Conservation (phyloP, 192 early-diverging fungal genomes). For the Umbelopsis sp. region DNA sequence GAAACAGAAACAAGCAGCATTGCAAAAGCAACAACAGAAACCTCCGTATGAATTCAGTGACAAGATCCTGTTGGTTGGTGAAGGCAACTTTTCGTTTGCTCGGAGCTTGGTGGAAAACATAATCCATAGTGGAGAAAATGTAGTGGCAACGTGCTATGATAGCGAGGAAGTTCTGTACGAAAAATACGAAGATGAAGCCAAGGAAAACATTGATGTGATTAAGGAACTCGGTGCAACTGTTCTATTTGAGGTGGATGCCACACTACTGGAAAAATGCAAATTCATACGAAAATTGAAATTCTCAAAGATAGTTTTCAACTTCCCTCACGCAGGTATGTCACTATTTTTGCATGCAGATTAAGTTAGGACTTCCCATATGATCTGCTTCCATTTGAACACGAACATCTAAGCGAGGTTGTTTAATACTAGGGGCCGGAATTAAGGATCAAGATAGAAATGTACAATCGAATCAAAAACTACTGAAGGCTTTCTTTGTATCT, state of each 20-base stretch:
- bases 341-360: not conserved
- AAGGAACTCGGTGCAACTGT: conserved; percentile 65
- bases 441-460: conserved; percentile 93
- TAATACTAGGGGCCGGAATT: conserved; percentile 73
- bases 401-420: not conserved
- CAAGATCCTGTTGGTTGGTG: conserved; percentile 76
- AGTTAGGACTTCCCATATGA: too few species aligned
- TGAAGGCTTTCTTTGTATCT: conserved; percentile 65
- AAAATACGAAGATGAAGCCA: conserved; percentile 79
- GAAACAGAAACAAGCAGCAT: not conserved
- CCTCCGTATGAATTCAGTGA: conserved; percentile 35
- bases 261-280: conserved; percentile 59
- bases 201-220: conserved; percentile 65
- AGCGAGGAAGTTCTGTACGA: conserved; percentile 57
- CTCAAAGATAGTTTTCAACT: conserved; percentile 91
- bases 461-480: conserved; percentile 70
- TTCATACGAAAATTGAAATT: conserved; percentile 63
- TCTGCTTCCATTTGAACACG: not conserved
- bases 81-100: conserved; percentile 96
- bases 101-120: conserved; percentile 62
- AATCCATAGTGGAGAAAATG: conserved; percentile 54
- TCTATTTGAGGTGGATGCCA: conserved; percentile 80
- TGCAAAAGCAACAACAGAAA: not conserved
- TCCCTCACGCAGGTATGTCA: conserved; percentile 84
- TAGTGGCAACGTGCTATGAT: conserved; percentile 82